Conservation (phyloP, 768 basidiomycete genomes). For the Lanmaoa pseudosensibilis region DNA sequence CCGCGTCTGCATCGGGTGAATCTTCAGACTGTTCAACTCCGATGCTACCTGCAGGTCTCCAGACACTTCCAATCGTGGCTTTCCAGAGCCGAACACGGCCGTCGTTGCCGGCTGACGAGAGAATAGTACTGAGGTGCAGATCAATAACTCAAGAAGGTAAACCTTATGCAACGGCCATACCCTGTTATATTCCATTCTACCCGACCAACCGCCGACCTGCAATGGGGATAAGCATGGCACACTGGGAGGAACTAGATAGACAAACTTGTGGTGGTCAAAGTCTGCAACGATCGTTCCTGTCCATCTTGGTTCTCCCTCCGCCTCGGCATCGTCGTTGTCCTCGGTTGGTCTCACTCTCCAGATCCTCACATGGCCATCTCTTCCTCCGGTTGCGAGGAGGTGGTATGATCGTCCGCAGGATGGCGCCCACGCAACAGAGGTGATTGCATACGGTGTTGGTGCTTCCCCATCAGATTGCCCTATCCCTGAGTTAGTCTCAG, state of each 20-base stretch:
- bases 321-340: constrained; percentile 45
- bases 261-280: constrained; percentile 80
- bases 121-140: constrained; percentile 57
- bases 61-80: constrained; percentile 77
- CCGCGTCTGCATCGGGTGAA: constrained; percentile 40
- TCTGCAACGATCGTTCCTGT: constrained; percentile 75
- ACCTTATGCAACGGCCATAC: constrained; percentile 36
- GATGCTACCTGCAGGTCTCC: constrained; percentile 80
- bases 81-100: constrained; percentile 85
- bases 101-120: constrained; percentile 83
- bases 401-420: constrained; percentile 93
- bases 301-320: constrained; percentile 56
- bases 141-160: constrained; percentile 1
- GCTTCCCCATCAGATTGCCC: constrained; percentile 34
- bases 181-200: constrained; percentile 96
- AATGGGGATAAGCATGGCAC: constrained; percentile 6
- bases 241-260: background rate
- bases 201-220: constrained; percentile 70
- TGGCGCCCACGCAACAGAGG: constrained; percentile 90
- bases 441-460: constrained; percentile 61
- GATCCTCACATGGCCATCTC: constrained; percentile 87
- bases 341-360: constrained; percentile 77
- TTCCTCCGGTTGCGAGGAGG: constrained; percentile 84
- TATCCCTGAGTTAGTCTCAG: constrained; percentile 24
- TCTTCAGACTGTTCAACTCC: constrained; percentile 75